Evolutionary conservation across 805 yeast genomes (phyloP).

Genomic region (Tetrapisispora nanseiensis): DNA sequence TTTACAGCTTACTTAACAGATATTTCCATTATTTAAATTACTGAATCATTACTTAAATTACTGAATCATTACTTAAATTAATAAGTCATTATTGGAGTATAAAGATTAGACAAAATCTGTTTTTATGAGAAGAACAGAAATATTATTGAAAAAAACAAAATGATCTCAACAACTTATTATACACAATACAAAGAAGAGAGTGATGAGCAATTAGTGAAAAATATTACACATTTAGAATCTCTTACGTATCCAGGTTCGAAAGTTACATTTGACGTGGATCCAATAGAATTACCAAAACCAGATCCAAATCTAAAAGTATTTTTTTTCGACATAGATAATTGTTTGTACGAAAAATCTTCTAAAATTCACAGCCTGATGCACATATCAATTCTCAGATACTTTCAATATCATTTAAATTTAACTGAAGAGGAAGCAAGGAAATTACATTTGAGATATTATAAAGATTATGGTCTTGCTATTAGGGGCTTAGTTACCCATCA

Average conservation of each 20-base stretch:
- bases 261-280: slow-evolving; percentile 24
- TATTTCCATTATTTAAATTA: no score
- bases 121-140: no score
- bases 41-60: no score
- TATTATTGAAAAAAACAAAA: no score
- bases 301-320: slow-evolving; percentile 35
- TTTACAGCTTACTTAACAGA: no score
- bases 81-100: no score
- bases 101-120: no score
- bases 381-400: slow-evolving; percentile 69
- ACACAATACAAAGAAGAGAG: slow-evolving; percentile 13
- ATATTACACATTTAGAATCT: slow-evolving; percentile 26
- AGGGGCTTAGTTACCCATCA: slow-evolving; percentile 67
- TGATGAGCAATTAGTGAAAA: slow-evolving; percentile 21
- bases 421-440: slow-evolving; percentile 63
- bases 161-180: slow-evolving; percentile 3
- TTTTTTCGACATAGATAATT: slow-evolving; percentile 90
- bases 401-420: slow-evolving; percentile 52
- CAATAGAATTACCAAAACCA: slow-evolving; percentile 16
- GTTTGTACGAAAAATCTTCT: slow-evolving; percentile 68
- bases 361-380: slow-evolving; percentile 84
- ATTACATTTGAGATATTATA: slow-evolving; percentile 68
- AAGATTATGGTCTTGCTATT: slow-evolving; percentile 82
- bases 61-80: no score
- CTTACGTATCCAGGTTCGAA: slow-evolving; percentile 30